Evolutionary conservation across 352 stramenopile species (phyloP).

Genomic region (Phytopythium chamaehyphon): DNA sequence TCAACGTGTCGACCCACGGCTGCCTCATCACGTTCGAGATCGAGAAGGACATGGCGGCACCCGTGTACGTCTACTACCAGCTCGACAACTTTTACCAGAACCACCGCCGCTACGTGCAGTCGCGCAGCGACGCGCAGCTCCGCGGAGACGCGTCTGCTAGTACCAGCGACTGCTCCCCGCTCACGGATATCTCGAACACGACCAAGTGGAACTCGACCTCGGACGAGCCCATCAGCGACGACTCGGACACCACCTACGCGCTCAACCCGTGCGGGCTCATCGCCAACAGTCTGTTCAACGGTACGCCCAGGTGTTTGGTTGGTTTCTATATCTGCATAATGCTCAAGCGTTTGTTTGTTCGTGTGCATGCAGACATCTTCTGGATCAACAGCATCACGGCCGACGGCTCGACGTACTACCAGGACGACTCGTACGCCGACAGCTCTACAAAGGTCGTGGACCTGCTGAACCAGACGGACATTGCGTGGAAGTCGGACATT

Average conservation of each 20-base stretch:
- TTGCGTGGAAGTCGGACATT: constrained; percentile 96
- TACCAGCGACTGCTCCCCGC: constrained; percentile 78
- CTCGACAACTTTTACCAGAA: constrained; percentile 99
- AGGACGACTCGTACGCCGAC: constrained; percentile 50
- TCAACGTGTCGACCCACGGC: constrained; percentile 49
- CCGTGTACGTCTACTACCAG: constrained; percentile 98
- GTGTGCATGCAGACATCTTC: constrained; percentile 58
- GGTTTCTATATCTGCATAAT: no score
- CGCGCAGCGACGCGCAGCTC: constrained; percentile 89
- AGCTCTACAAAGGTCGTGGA: constrained; percentile 58
- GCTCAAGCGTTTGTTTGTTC: not conserved
- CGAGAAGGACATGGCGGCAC: constrained; percentile 92
- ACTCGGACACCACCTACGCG: constrained; percentile 34
- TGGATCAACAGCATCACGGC: constrained; percentile 76
- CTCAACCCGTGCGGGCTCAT: constrained; percentile 98
- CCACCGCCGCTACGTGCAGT: constrained; percentile 93
- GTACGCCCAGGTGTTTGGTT: no score
- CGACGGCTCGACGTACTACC: constrained; percentile 45
- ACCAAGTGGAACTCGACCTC: constrained; percentile 76
- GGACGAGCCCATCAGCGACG: constrained; percentile 25
- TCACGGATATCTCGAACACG: constrained; percentile 41
- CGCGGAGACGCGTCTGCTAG: constrained; percentile 57
- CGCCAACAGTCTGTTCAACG: constrained; percentile 99
- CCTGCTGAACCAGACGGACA: constrained; percentile 92
- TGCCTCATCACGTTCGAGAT: constrained; percentile 88